Conservation (phyloP, 2,329 filamentous ascomycete genomes). For the Cladosporium sp. region DNA sequence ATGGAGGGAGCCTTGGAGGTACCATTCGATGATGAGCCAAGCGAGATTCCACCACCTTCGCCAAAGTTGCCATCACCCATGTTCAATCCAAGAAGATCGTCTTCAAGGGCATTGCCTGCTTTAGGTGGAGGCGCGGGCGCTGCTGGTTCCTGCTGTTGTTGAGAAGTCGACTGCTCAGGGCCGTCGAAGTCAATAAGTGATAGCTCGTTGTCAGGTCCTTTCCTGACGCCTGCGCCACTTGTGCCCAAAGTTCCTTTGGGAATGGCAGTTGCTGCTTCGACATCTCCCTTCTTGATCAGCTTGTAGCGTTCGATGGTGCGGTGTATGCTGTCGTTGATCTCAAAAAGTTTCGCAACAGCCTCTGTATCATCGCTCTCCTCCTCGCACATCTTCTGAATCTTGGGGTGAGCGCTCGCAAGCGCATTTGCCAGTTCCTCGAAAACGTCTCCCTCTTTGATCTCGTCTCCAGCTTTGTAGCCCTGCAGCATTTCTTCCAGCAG, state of each 20-base stretch:
- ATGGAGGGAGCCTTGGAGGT: slow-evolving; percentile 33
- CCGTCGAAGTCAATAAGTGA: slow-evolving; percentile 91
- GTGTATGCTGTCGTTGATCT: slow-evolving; percentile 99
- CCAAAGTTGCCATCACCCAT: slow-evolving; percentile 71
- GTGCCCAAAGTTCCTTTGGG: slow-evolving; percentile 76
- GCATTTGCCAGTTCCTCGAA: slow-evolving; percentile 84
- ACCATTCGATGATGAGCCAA: slow-evolving; percentile 46
- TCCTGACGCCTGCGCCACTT: slow-evolving; percentile 61
- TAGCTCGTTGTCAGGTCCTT: slow-evolving; percentile 72
- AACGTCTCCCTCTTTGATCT: slow-evolving; percentile 68
- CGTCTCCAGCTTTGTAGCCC: slow-evolving; percentile 77
- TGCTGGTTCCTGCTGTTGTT: slow-evolving; percentile 21
- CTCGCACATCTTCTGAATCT: slow-evolving; percentile 99
- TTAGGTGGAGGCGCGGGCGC: slow-evolving; percentile 44
- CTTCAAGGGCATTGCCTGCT: slow-evolving; percentile 71
- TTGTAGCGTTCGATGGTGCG: slow-evolving; percentile 94
- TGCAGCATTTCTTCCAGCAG: slow-evolving; percentile 91
- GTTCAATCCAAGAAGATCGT: slow-evolving; percentile 86
- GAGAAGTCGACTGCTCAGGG: slow-evolving; percentile 52
- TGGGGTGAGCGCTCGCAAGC: slow-evolving; percentile 90
- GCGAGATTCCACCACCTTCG: slow-evolving; percentile 76
- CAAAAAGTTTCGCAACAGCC: slow-evolving; percentile 89
- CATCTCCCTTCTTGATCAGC: slow-evolving; percentile 90
- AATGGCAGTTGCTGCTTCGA: slow-evolving; percentile 79
- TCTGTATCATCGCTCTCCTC: slow-evolving; percentile 97